Base-by-base conservation (phyloP, 768 basidiomycete genomes). In the Pholiota conissans region DNA sequence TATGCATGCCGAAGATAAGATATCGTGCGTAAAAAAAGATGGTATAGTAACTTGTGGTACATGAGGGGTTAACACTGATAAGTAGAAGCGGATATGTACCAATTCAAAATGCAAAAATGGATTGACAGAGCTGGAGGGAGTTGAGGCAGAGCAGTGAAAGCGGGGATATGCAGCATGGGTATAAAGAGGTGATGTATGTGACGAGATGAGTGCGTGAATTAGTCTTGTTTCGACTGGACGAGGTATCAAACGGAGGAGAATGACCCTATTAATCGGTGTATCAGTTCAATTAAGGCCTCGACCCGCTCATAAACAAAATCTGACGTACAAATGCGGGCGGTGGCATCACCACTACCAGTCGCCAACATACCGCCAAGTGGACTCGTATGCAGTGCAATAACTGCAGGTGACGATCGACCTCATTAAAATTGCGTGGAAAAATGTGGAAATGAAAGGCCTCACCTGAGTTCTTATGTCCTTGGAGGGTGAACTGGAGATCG, bases 401-500 rank as follows among this genome's bases (percentile, higher is more conserved):
- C 80, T 79, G 48, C 18, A 28, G 34, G n/a, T 16, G 8, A 50
- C 18, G 13, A 55, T 50, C 45, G 30, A 32, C 14, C 28, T 46
- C 42, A 45, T 30, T 55, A 8, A 34, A n/a, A 29, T n/a, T 40
- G 40, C 6, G 13, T 35, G 27, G 20, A 46, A n/a, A 45, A 2
- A 24, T 32, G 16, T 9, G 22, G 18, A 28, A 48, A 9, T 13
- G 16, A 14, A 27, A 37, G n/a, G 16, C 52, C 52, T 46, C 32
- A 63, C 60, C 64, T 37, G 62, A 61, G 47, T 63, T 65, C 30
- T 63, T 65, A 49, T 63, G 62, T 10, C 81, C 81, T 69, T 97
- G 95, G 22, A 99, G 79, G 87, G 95, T 91, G 65, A 92, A 87
- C 69, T 98, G 95, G 63, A 93, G 86, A 45, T 84, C 82, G 13